A percentile compares a stretch with the other conserved stretches of the same genome.
Conservation (phyloP, 2,329 filamentous ascomycete species). For the Ambrosiella beaveri region DNA sequence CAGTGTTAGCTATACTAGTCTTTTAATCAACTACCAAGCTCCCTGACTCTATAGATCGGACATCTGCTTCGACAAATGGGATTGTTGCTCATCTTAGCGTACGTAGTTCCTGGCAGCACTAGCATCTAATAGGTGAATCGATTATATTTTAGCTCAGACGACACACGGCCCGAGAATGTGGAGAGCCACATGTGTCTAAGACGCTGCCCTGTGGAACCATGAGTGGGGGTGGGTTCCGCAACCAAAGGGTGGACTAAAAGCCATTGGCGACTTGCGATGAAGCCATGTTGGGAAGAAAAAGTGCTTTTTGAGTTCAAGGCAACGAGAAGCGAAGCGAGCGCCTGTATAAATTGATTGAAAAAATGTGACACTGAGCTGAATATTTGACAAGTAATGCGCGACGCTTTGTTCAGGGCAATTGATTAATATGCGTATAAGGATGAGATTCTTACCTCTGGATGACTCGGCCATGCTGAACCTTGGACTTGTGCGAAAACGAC, state of each 20-base stretch:
- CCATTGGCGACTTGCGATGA: no score
- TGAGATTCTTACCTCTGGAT: not conserved
- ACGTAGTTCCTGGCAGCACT: no score
- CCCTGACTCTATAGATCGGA: no score
- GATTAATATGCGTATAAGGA: not conserved
- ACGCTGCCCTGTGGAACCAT: not conserved
- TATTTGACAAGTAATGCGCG: no score
- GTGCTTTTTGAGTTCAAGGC: not conserved
- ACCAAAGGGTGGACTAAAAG: no score
- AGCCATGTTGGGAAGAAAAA: not conserved
- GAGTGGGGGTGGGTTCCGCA: not conserved
- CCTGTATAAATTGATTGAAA: no score
- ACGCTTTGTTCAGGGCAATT: not conserved
- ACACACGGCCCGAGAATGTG: constrained; percentile 1
- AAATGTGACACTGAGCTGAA: no score
- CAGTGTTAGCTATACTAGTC: not conserved
- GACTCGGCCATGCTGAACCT: constrained; percentile 2
- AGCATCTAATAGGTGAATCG: not conserved
- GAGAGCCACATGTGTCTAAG: not conserved
- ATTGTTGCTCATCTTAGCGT: no score
- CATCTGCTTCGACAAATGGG: no score
- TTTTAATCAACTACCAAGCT: no score
- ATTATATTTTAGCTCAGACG: not conserved
- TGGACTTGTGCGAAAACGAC: not conserved
- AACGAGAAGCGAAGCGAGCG: not conserved